A percentile compares a stretch with the other conserved stretches of the same genome.
Evolutionary conservation across 2,329 filamentous ascomycete genomes (phyloP).

Genomic region (Diplocarpon rosae): DNA sequence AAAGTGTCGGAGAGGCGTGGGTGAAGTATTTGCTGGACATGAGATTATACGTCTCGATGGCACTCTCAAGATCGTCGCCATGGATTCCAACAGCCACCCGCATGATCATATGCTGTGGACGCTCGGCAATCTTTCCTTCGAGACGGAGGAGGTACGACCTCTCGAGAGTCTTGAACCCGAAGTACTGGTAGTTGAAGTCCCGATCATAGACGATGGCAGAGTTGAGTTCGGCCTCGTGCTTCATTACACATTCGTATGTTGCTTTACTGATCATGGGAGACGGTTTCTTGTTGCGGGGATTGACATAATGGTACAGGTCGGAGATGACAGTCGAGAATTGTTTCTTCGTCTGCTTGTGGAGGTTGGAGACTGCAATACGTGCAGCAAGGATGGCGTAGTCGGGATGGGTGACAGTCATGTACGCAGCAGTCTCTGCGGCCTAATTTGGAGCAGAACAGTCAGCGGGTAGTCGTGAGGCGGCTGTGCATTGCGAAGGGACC

Average conservation of each 20-base stretch:
- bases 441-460: conserved; percentile 7
- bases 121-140: conserved; percentile 90
- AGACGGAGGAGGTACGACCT: conserved; percentile 94
- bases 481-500: conserved; percentile 28
- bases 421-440: conserved; percentile 97
- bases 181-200: conserved; percentile 99
- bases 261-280: conserved; percentile 93
- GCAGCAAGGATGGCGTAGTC: conserved; percentile 98
- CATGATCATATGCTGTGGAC: conserved; percentile 99
- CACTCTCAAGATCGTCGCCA: conserved; percentile 87
- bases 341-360: conserved; percentile 99
- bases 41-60: conserved; percentile 94
- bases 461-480: conserved; percentile 12
- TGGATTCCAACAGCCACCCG: conserved; percentile 96
- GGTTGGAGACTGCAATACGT: conserved; percentile 96
- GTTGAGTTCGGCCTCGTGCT: conserved; percentile 93
- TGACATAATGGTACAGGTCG: conserved; percentile 92
- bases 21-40: conserved; percentile 99
- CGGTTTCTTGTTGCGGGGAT: conserved; percentile 73
- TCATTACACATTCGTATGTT: conserved; percentile 89
- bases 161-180: conserved; percentile 98
- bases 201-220: conserved; percentile 98
- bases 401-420: conserved; percentile 99
- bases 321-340: conserved; percentile 93
- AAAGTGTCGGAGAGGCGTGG: conserved; percentile 92